Evolutionary conservation across 345 rosid species (phyloP).

Genomic region (Ceriops tagal): DNA sequence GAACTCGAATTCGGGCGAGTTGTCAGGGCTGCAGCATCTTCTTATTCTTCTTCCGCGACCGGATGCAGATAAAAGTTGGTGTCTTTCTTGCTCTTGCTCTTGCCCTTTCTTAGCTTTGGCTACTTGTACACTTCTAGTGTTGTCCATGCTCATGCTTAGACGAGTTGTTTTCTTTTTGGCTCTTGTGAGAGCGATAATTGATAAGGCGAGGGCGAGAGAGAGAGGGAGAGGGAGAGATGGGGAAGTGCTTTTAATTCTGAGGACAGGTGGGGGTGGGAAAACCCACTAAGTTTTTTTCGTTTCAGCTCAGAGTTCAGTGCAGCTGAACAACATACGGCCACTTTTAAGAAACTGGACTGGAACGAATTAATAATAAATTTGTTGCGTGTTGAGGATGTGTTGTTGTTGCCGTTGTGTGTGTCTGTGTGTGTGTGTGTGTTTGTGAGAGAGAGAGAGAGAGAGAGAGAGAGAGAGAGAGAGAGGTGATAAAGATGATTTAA

Average conservation of each 20-base stretch:
- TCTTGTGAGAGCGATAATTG: too few species aligned
- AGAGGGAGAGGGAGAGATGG: background rate
- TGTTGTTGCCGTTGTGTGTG: too few species aligned
- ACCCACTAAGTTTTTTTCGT: background rate
- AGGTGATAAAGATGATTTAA: background rate
- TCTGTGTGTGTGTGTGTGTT: too few species aligned
- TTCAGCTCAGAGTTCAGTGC: background rate
- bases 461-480: background rate
- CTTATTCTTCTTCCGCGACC: slow-evolving; percentile 2
- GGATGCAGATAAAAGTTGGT: slow-evolving; percentile 14
- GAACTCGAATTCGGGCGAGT: slow-evolving; percentile 76
- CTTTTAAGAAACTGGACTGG: too few species aligned
- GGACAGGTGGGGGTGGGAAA: background rate
- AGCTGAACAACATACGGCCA: slow-evolving; percentile 3
- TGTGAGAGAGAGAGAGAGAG: too few species aligned
- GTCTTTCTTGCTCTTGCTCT: background rate
- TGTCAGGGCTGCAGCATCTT: slow-evolving; percentile 19
- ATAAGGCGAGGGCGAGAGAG: too few species aligned
- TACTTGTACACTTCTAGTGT: background rate
- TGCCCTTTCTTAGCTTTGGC: background rate
- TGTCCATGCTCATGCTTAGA: background rate
- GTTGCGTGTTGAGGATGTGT: too few species aligned
- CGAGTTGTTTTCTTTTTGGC: background rate
- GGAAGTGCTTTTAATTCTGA: background rate
- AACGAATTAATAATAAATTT: too few species aligned